A percentile compares a stretch with the other conserved stretches of the same genome.
These are phyloP conservation scores for Mrakia frigida DNA, from an alignment of 768 basidiomycete species.

Conservation along the genomic window DNA sequence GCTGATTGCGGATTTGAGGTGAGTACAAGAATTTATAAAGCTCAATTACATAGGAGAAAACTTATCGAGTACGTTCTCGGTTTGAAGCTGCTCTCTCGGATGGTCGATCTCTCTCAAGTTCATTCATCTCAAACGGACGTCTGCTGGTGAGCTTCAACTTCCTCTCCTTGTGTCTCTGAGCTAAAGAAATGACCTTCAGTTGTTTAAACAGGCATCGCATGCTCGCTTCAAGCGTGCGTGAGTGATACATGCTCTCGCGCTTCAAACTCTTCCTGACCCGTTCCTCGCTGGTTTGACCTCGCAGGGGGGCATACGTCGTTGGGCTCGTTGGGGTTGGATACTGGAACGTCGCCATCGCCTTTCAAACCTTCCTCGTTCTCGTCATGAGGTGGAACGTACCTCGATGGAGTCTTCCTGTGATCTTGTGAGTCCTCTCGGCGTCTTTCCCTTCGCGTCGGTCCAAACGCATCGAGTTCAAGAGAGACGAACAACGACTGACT, in stretches of 20 bases:
- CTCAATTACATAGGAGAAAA: too few species aligned
- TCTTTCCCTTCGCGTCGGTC: too few species aligned
- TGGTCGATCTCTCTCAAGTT: background rate
- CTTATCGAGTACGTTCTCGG: too few species aligned
- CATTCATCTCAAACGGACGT: background rate
- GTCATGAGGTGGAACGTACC: background rate
- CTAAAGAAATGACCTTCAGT: background rate
- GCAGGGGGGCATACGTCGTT: background rate
- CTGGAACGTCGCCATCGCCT: background rate
- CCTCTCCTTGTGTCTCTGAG: too few species aligned
- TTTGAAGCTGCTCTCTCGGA: background rate
- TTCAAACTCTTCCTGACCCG: background rate
- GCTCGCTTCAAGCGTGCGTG: background rate
- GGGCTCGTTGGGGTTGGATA: background rate
- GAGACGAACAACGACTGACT: too few species aligned
- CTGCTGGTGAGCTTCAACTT: too few species aligned
- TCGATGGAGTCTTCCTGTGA: background rate
- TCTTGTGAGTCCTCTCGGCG: background rate
- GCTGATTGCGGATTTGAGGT: background rate
- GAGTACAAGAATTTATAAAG: background rate
- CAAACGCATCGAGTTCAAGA: too few species aligned
- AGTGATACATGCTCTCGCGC: too few species aligned
- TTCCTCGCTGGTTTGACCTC: background rate
- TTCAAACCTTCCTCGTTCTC: background rate
- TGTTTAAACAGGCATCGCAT: background rate